Percentiles rank a stretch among this genome's conserved stretches.
Conservation (phyloP, 345 rosid species). For the Pistacia integerrima region DNA sequence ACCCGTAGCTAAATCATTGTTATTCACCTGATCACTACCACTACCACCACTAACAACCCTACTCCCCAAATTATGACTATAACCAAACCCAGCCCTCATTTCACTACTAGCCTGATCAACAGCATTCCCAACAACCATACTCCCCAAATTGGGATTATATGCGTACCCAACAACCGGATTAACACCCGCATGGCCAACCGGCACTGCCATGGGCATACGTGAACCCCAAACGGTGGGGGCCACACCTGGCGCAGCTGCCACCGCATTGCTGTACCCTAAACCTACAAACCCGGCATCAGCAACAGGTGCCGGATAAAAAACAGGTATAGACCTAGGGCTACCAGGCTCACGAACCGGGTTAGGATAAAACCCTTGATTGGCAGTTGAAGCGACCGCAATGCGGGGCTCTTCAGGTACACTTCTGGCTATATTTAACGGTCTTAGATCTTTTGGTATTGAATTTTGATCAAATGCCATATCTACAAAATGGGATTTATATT, state of each 20-base stretch:
- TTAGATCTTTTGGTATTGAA: slow-evolving; percentile 44
- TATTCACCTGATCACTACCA: slow-evolving; percentile 23
- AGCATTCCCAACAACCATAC: slow-evolving; percentile 49
- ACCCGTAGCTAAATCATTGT: slow-evolving; percentile 26
- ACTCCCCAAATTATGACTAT: slow-evolving; percentile 34
- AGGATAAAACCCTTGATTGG: slow-evolving; percentile 34
- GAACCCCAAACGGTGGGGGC: slow-evolving; percentile 39
- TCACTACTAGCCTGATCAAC: slow-evolving; percentile 44
- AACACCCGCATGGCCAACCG: slow-evolving; percentile 41
- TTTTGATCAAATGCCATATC: slow-evolving; percentile 70
- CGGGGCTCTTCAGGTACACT: slow-evolving; percentile 50
- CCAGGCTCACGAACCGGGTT: slow-evolving; percentile 27
- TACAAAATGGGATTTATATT: slow-evolving; percentile 9
- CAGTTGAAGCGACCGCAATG: slow-evolving; percentile 33
- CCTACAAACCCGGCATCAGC: slow-evolving; percentile 49
- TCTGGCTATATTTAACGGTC: slow-evolving; percentile 45
- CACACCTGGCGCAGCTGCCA: slow-evolving; percentile 28
- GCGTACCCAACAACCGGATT: slow-evolving; percentile 39
- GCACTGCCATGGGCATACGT: slow-evolving; percentile 22
- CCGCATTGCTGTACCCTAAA: slow-evolving; percentile 44
- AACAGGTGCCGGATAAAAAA: slow-evolving; percentile 45
- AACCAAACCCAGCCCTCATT: slow-evolving; percentile 30
- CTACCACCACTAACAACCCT: slow-evolving; percentile 29
- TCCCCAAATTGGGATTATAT: slow-evolving; percentile 38
- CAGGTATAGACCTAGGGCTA: slow-evolving; percentile 43